Evolutionary conservation across 495 filamentous ascomycete genomes (phyloP).

Genomic region (Aspergillus nidulans): DNA sequence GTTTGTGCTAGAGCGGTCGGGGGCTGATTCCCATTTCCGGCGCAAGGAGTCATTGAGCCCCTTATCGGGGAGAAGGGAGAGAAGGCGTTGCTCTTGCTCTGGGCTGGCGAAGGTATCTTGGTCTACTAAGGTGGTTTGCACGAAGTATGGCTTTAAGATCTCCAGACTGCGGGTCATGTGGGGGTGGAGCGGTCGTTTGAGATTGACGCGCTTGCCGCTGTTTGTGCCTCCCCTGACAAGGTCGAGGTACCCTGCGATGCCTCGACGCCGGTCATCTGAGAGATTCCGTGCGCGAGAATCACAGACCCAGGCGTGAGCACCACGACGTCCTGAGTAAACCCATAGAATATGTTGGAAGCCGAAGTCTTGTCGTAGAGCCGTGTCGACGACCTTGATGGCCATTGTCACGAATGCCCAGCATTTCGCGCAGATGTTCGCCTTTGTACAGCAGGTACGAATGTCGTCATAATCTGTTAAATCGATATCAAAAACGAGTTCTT

Average conservation of each 20-base stretch:
- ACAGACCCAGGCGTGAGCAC: constrained; percentile 98
- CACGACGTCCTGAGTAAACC: constrained; percentile 96
- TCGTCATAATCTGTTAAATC: constrained; percentile 99
- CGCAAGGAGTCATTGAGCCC: constrained; percentile 67
- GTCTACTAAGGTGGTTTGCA: constrained; percentile 67
- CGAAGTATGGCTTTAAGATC: constrained; percentile 74
- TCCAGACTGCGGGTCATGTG: constrained; percentile 84
- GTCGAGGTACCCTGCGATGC: constrained; percentile 84
- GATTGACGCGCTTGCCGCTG: constrained; percentile 81
- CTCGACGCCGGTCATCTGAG: constrained; percentile 76
- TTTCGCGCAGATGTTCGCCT: constrained; percentile 87
- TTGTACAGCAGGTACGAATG: constrained; percentile 88
- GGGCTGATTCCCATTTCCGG: constrained; percentile 85
- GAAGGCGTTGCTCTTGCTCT: constrained; percentile 66
- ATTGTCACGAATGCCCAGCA: constrained; percentile 98
- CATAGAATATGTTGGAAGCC: constrained; percentile 95
- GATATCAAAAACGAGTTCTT: constrained; percentile 98
- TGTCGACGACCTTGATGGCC: constrained; percentile 90
- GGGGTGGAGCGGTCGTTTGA: constrained; percentile 83
- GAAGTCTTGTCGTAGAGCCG: constrained; percentile 84
- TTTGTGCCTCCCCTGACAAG: constrained; percentile 77
- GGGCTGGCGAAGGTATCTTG: constrained; percentile 79
- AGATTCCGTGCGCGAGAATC: constrained; percentile 78
- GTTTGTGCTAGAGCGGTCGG: constrained; percentile 62
- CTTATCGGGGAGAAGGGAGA: constrained; percentile 74